Base-by-base conservation (phyloP, 257 asterid species). In the Handroanthus guayacan region DNA sequence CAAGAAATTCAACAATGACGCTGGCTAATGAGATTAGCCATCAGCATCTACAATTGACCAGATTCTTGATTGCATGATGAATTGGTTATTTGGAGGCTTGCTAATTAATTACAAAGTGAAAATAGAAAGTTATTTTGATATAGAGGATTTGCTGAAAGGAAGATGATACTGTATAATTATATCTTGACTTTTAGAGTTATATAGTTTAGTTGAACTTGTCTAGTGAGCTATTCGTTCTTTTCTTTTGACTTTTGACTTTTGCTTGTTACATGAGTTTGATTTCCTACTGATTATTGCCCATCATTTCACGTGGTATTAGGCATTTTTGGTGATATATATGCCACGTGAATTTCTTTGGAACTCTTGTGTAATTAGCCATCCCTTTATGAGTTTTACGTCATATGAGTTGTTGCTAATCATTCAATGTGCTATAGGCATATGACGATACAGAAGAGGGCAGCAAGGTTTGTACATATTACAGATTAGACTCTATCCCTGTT, bases 391-490 rank as follows among this genome's bases (percentile, higher is more conserved):
- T 80, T 64, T 79, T 67, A 57, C 41, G 61, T 36, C 61, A 52
- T 64, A 44, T 43, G 81, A 78, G 52, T 47, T 65, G n/a, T 69
- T 80, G 47, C 68, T 62, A 6, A 67, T 72, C 60, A 20, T 56
- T 73, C 55, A 57, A 77, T 80, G 25, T 73, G 76, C 69, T 77
- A 34, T 57, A 95, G 99, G 91, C 90, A 38, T 87, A 93, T 63
- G 94, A 93, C 17, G 98, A 95, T 55, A 85, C 97, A 14, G 98
- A 95, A 86, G 97, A 95, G 81, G 99, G 99, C 75, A 95, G 96
- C 82, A 95, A 95, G 80, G 96, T 95, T 17, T 91, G 97, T 75
- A 95, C 94, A 52, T 95, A 91, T 77, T 95, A 95, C 88, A 95
- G 84, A 82, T 69, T 95, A 78, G 96, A 93, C 69, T 84, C 93